Base-by-base conservation (phyloP, 768 basidiomycete genomes). In the Brasilioporus rufonigricans region DNA sequence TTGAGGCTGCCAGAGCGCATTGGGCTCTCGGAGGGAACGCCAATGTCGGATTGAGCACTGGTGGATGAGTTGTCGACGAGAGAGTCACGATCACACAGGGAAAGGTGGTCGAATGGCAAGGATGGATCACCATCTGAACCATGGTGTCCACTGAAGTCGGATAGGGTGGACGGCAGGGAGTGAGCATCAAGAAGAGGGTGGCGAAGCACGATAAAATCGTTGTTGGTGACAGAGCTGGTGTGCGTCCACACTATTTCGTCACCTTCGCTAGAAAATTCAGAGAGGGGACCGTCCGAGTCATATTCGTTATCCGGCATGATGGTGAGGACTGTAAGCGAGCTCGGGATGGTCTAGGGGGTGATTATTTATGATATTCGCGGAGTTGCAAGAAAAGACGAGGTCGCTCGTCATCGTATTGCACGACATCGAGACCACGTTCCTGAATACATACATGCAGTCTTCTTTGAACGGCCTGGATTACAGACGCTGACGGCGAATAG, bases 201-300 rank as follows among this genome's bases (percentile, higher is more conserved):
- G 11, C 43, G 46, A 0, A 71, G 57, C 21, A 70, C 23, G n/a
- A 70, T 58, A 14, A 59, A 72, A 24, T 72, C 69, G 13, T 52
- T 41, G 41, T 64, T 56, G 31, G 60, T 49, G 24, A 50, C 19
- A 1, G 57, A 44, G 14, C 43, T 35, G 19, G 19, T 5, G 5
- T 43, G 52, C 0, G 35, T 50, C 69, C 67, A 69, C 8, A 61
- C 36, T 16, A 65, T 50, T 26, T 65, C 59, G 46, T 71, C 69
- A 40, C 66, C 61, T 13, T 62, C 63, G 44, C 53, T 46, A n/a
- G 58, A 62, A 29, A 50, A 52, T 48, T n/a, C n/a, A n/a, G n/a
- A n/a, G n/a, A n/a, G n/a, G n/a, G n/a, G n/a, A n/a, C n/a, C n/a
- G n/a, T n/a, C n/a, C n/a, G n/a, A n/a, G n/a, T n/a, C n/a, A n/a